Evolutionary conservation across 169 alveolate genomes (phyloP).

Genomic region (Plasmodium reichenowi): DNA sequence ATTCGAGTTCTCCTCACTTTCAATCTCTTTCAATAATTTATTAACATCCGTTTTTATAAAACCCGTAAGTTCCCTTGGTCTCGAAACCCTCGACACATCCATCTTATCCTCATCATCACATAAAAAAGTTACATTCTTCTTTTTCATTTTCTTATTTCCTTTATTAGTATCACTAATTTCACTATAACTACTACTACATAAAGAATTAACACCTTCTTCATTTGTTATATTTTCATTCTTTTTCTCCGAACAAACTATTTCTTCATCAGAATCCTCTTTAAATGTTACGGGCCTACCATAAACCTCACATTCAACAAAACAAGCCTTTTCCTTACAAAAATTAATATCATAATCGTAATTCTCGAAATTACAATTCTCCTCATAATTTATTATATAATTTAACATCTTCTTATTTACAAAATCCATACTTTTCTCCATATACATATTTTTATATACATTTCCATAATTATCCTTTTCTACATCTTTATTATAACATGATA

Average conservation of each 20-base stretch:
- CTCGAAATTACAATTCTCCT: too few species aligned
- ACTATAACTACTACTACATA: slow-evolving; percentile 13
- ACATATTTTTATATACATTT: too few species aligned
- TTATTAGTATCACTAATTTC: not conserved
- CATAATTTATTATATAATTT: too few species aligned
- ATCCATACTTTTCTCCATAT: too few species aligned
- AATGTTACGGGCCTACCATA: slow-evolving; percentile 56
- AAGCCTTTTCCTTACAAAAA: not conserved
- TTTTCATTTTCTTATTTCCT: not conserved
- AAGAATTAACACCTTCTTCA: too few species aligned
- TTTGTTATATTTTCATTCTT: slow-evolving; percentile 12
- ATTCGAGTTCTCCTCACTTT: slow-evolving; percentile 12
- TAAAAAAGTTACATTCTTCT: slow-evolving; percentile 18
- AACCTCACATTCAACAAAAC: slow-evolving; percentile 18
- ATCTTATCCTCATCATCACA: not conserved
- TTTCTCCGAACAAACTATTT: not conserved
- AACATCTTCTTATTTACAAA: too few species aligned
- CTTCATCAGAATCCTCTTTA: slow-evolving; percentile 37
- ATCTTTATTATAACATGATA: too few species aligned
- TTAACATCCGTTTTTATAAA: slow-evolving; percentile 59
- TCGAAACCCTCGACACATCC: not conserved
- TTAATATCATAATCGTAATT: not conserved
- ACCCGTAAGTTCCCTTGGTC: slow-evolving; percentile 51
- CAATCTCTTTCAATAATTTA: slow-evolving; percentile 44
- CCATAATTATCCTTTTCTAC: too few species aligned